Evolutionary conservation across 2,329 filamentous ascomycete species (phyloP).

Genomic region (Apiospora saccharicola): DNA sequence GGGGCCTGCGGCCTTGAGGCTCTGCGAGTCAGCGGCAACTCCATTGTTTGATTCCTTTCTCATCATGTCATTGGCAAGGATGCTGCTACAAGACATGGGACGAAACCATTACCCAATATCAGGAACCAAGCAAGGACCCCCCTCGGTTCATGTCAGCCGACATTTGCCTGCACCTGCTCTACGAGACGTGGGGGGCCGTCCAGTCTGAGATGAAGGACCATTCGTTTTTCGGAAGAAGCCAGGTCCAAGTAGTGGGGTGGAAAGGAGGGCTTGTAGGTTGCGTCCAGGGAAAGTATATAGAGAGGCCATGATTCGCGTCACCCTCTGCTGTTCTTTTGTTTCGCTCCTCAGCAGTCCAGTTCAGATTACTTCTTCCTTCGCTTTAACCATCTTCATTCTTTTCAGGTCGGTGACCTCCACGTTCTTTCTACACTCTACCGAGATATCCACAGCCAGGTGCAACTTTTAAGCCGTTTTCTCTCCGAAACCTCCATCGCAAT

Average conservation of each 20-base stretch:
- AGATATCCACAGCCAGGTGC: slow-evolving; percentile 4
- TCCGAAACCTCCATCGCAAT: background rate
- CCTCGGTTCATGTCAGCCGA: slow-evolving; percentile 1
- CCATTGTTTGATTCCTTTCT: background rate
- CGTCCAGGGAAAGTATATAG: slow-evolving; percentile 12
- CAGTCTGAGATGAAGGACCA: background rate
- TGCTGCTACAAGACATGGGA: slow-evolving; percentile 7
- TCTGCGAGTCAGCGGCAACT: background rate
- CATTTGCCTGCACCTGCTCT: background rate
- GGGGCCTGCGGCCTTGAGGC: background rate
- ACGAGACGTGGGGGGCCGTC: background rate
- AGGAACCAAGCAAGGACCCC: slow-evolving; percentile 16
- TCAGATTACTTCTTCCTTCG: slow-evolving; percentile 23
- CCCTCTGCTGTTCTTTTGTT: background rate
- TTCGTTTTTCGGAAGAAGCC: background rate
- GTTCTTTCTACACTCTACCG: slow-evolving; percentile 26
- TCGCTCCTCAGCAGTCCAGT: background rate
- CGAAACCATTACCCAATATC: slow-evolving; percentile 19
- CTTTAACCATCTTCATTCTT: slow-evolving; percentile 25
- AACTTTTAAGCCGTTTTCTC: background rate
- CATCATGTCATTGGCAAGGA: slow-evolving; percentile 11
- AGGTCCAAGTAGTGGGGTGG: background rate
- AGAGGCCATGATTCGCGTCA: background rate
- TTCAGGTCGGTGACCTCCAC: slow-evolving; percentile 30
- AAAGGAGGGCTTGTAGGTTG: background rate